These are phyloP conservation scores for Penicillium janthinellum DNA, from an alignment of 2,329 filamentous ascomycete species.

Conservation along the genomic window DNA sequence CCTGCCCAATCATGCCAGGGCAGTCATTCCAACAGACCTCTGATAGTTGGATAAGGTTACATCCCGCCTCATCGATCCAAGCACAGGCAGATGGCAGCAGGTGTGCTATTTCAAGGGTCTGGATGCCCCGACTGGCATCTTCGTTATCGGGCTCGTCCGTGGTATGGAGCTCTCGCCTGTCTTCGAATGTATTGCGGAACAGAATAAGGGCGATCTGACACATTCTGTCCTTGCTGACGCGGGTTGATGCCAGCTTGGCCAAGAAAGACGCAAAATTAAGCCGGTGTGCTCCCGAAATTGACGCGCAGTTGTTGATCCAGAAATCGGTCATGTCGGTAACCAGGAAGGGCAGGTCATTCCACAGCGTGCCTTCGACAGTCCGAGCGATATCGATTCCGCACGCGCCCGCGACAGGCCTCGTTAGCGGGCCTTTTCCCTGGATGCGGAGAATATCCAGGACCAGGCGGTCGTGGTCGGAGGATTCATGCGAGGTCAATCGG, in stretches of 20 bases:
- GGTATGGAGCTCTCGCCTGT: slow-evolving; percentile 11
- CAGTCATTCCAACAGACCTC: slow-evolving; percentile 27
- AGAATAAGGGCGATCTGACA: slow-evolving; percentile 25
- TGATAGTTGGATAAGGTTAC: slow-evolving; percentile 24
- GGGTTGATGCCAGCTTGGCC: slow-evolving; percentile 28
- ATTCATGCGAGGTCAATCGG: slow-evolving; percentile 16
- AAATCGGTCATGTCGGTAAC: slow-evolving; percentile 25
- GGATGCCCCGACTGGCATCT: slow-evolving; percentile 5
- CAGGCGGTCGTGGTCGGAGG: slow-evolving; percentile 21
- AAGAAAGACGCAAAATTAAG: slow-evolving; percentile 26
- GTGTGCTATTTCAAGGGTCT: slow-evolving; percentile 14
- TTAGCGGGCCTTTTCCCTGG: slow-evolving; percentile 20
- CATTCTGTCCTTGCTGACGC: slow-evolving; percentile 22
- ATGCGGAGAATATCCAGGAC: slow-evolving; percentile 28
- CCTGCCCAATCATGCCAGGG: slow-evolving; percentile 16
- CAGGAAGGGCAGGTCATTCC: slow-evolving; percentile 29
- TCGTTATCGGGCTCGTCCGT: slow-evolving; percentile 19
- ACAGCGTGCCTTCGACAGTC: slow-evolving; percentile 26
- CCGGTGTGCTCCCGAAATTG: slow-evolving; percentile 20
- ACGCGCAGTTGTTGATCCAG: slow-evolving; percentile 19
- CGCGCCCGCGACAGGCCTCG: slow-evolving; percentile 9
- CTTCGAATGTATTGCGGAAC: slow-evolving; percentile 25
- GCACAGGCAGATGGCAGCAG: slow-evolving; percentile 21
- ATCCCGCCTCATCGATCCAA: slow-evolving; percentile 21
- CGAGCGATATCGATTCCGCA: slow-evolving; percentile 28